Evolutionary conservation across 192 early-diverging fungal genomes (phyloP).

Genomic region (Helicostylum pulchrum): DNA sequence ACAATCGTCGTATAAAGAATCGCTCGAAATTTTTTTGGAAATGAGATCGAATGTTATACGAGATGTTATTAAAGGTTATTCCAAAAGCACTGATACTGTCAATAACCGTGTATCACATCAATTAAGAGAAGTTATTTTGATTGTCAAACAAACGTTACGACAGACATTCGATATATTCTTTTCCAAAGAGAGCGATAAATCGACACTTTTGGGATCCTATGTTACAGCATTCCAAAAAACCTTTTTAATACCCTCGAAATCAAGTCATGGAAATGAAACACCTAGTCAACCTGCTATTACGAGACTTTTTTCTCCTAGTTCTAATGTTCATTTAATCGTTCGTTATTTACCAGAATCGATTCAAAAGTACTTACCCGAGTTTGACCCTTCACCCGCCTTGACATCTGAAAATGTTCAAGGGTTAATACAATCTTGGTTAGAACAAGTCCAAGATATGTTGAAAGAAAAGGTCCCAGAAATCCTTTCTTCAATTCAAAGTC

Average conservation of each 20-base stretch:
- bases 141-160: slow-evolving; percentile 40
- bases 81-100: not conserved
- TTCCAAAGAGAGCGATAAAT: slow-evolving; percentile 3
- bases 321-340: slow-evolving; percentile 53
- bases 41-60: slow-evolving; percentile 51
- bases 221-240: slow-evolving; percentile 5
- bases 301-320: slow-evolving; percentile 49
- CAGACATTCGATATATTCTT: slow-evolving; percentile 33
- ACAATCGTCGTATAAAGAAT: slow-evolving; percentile 52
- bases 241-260: slow-evolving; percentile 4
- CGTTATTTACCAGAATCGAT: slow-evolving; percentile 54
- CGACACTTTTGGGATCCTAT: slow-evolving; percentile 1
- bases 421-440: slow-evolving; percentile 35
- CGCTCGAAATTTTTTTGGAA: slow-evolving; percentile 48
- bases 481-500: not conserved
- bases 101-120: slow-evolving; percentile 33
- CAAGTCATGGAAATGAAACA: not conserved
- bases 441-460: slow-evolving; percentile 30
- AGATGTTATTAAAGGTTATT: slow-evolving; percentile 26
- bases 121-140: slow-evolving; percentile 39
- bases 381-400: slow-evolving; percentile 32
- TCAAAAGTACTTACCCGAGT: slow-evolving; percentile 50
- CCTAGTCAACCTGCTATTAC: slow-evolving; percentile 25
- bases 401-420: slow-evolving; percentile 30
- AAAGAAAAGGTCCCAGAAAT: not conserved